Percentiles rank a stretch among this genome's conserved stretches.
Conservation (phyloP, 495 filamentous ascomycete species). For the Xylaria cubensis region DNA sequence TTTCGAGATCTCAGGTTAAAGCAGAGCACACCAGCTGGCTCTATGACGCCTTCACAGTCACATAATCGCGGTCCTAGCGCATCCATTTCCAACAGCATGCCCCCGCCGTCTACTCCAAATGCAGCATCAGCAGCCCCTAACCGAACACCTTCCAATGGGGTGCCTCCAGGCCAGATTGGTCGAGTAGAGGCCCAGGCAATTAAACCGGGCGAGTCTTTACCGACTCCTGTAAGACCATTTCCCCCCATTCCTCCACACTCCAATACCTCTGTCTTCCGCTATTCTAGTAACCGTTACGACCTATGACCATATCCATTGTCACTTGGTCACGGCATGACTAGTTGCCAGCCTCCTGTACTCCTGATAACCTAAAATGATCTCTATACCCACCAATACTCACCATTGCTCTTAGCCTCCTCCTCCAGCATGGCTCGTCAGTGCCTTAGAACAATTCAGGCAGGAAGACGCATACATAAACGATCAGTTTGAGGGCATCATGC, state of each 20-base stretch:
- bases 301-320: constrained; percentile 31
- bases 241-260: constrained; percentile 31
- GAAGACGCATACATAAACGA: constrained; percentile 70
- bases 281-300: constrained; percentile 42
- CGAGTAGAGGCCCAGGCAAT: constrained; percentile 69
- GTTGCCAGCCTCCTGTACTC: neutral
- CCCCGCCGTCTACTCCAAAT: constrained; percentile 58
- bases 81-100: constrained; percentile 65
- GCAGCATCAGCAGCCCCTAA: constrained; percentile 43
- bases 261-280: constrained; percentile 32
- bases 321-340: constrained; percentile 24
- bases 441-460: constrained; percentile 65
- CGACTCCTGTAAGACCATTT: constrained; percentile 60
- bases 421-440: constrained; percentile 76
- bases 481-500: constrained; percentile 85
- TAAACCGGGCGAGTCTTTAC: constrained; percentile 57
- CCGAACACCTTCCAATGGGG: constrained; percentile 41
- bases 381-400: constrained; percentile 42
- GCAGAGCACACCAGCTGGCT: constrained; percentile 45
- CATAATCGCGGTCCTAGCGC: constrained; percentile 60
- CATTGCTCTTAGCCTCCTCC: constrained; percentile 67
- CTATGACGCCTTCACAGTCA: constrained; percentile 57
- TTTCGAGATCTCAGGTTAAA: constrained; percentile 52
- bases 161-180: constrained; percentile 62
- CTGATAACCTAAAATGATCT: constrained; percentile 23